phyloP scores from a whole-genome alignment of 148 eudicot species.

The Polygonum maritimum region DNA sequence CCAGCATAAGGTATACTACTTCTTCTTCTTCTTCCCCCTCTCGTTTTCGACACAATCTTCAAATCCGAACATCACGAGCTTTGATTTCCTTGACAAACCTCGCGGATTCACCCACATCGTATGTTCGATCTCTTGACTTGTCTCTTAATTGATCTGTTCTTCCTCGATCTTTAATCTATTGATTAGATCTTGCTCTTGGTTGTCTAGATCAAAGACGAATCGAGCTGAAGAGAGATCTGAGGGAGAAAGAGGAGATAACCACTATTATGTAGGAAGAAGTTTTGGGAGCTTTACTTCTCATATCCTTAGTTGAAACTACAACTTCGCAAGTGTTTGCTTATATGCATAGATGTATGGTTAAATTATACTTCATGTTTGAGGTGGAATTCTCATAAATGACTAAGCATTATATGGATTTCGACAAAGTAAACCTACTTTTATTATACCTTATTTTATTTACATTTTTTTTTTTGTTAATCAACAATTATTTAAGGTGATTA shows the following conservation, averaged over 20 bases:
- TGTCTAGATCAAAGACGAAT: background rate
- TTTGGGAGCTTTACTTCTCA: background rate
- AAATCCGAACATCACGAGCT: background rate
- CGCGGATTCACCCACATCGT: background rate
- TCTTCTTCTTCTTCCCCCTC: background rate
- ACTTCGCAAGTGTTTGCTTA: background rate
- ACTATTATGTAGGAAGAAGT: background rate
- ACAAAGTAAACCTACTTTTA: slow-evolving; percentile 4
- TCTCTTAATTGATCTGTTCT: no score
- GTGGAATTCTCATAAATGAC: background rate
- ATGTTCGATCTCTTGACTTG: background rate
- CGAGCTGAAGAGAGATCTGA: background rate
- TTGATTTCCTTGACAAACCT: background rate
- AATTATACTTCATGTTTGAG: background rate
- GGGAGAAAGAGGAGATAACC: background rate
- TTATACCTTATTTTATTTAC: background rate
- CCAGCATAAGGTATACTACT: background rate
- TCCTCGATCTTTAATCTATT: background rate
- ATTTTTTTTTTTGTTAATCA: background rate
- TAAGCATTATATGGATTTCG: background rate
- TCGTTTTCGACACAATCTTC: background rate
- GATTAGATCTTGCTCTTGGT: background rate
- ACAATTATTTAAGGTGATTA: background rate
- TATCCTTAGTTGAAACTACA: background rate
- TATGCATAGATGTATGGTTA: background rate